Conservation (phyloP, 306 rosid species). For the Vicia faba region DNA sequence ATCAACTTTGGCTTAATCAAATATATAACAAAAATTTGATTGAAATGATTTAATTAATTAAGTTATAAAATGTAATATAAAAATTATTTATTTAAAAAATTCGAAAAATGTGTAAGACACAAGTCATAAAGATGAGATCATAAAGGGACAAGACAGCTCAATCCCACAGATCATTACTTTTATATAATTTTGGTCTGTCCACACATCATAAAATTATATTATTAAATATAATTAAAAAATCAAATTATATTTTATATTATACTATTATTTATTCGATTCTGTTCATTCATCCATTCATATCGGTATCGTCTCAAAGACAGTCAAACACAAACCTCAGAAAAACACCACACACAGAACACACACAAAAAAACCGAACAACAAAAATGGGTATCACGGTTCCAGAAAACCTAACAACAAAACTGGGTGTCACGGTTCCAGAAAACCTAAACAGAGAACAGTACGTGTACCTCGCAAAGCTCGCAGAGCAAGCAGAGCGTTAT, state of each 20-base stretch:
- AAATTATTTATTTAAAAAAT: too few relatives aligned
- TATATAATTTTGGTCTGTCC: background rate
- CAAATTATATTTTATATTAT: background rate
- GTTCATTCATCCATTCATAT: background rate
- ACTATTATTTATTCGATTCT: background rate
- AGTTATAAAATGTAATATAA: too few relatives aligned
- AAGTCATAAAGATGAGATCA: background rate
- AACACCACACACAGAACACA: background rate
- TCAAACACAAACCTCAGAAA: background rate
- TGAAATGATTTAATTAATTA: too few relatives aligned
- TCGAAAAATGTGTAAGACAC: background rate
- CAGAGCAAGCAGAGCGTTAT: constrained; percentile 79
- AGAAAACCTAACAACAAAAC: constrained; percentile 51
- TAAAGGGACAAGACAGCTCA: constrained; percentile 37
- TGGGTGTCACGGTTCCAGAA: constrained; percentile 56
- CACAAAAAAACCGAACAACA: background rate
- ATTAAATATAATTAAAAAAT: background rate
- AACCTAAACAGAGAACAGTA: constrained; percentile 67
- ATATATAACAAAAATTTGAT: too few relatives aligned
- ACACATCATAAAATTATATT: background rate
- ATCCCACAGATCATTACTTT: constrained; percentile 26
- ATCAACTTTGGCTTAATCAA: too few relatives aligned
- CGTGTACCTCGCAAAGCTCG: constrained; percentile 68
- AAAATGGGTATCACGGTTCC: constrained; percentile 53
- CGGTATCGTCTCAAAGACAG: background rate